Conservation (phyloP, 1,284 basidiomycete species). For the Malassezia pachydermatis region DNA sequence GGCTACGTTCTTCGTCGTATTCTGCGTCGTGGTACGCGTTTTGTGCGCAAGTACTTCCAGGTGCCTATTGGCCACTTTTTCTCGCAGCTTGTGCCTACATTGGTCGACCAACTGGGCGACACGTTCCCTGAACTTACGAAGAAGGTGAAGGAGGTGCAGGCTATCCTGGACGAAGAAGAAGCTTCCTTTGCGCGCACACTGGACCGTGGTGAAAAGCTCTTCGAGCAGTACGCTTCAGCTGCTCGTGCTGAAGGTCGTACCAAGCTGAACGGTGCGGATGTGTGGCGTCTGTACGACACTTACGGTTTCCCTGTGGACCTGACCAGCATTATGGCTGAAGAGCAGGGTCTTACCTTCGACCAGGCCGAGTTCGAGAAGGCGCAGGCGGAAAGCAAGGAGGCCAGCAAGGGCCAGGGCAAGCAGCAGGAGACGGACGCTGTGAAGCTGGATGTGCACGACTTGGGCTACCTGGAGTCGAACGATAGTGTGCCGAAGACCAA, state of each 20-base stretch:
- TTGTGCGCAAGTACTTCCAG: constrained; percentile 87
- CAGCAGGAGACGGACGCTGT: constrained; percentile 57
- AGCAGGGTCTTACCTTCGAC: constrained; percentile 74
- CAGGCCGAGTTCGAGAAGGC: constrained; percentile 82
- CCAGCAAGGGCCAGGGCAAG: constrained; percentile 71
- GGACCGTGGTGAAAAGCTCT: constrained; percentile 90
- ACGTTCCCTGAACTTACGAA: constrained; percentile 89
- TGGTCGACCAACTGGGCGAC: constrained; percentile 76
- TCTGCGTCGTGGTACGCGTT: constrained; percentile 79
- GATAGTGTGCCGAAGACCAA: constrained; percentile 76
- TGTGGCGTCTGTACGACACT: constrained; percentile 96
- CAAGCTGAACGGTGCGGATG: constrained; percentile 75
- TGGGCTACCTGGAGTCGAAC: constrained; percentile 75
- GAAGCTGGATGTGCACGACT: constrained; percentile 90
- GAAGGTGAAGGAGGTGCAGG: constrained; percentile 74
- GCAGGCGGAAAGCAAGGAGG: constrained; percentile 76
- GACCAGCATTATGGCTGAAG: constrained; percentile 94
- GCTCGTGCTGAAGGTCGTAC: constrained; percentile 60
- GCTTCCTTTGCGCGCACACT: constrained; percentile 91
- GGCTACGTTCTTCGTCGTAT: constrained; percentile 92
- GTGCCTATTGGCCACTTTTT: constrained; percentile 93
- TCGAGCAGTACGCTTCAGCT: constrained; percentile 74
- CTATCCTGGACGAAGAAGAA: constrained; percentile 95
- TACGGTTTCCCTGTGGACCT: constrained; percentile 97
- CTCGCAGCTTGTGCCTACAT: constrained; percentile 76